Evolutionary conservation across 225 moss, liverwort and hornwort genomes (phyloP).

Genomic region (Pseudisothecium myosuroides): DNA sequence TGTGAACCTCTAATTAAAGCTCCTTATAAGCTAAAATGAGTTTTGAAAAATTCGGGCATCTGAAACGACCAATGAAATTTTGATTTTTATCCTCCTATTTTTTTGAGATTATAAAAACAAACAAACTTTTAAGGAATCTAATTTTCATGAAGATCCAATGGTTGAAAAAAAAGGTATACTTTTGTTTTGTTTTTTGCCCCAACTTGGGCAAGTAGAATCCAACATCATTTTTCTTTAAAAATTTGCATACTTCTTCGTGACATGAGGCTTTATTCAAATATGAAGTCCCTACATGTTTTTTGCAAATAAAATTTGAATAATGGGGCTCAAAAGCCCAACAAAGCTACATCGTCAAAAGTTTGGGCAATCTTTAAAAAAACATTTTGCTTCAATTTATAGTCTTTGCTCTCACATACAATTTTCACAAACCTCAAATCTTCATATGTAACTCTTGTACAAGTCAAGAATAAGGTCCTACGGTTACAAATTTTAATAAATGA

Average conservation of each 20-base stretch:
- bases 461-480: not conserved
- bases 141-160: not conserved
- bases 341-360: not conserved
- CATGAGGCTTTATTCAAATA: not conserved
- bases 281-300: not conserved
- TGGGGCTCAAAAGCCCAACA: not conserved
- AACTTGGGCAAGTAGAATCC: not conserved
- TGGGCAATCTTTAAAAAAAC: not conserved
- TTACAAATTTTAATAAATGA: not conserved
- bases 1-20: not conserved
- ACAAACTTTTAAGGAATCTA: not conserved
- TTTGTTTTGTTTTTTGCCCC: not conserved
- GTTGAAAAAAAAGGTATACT: not conserved
- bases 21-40: not conserved
- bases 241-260: not conserved
- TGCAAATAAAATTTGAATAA: not conserved
- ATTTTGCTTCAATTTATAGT: not conserved
- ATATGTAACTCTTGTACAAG: not conserved
- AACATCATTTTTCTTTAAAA: not conserved
- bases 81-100: not conserved
- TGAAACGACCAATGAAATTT: fast-evolving
- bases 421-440: fast-evolving
- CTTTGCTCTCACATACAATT: not conserved
- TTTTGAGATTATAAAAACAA: not conserved
- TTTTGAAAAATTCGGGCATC: fast-evolving